phyloP scores from a whole-genome alignment of 192 early-diverging fungal genomes.

The Dimargaris xerosporica region DNA sequence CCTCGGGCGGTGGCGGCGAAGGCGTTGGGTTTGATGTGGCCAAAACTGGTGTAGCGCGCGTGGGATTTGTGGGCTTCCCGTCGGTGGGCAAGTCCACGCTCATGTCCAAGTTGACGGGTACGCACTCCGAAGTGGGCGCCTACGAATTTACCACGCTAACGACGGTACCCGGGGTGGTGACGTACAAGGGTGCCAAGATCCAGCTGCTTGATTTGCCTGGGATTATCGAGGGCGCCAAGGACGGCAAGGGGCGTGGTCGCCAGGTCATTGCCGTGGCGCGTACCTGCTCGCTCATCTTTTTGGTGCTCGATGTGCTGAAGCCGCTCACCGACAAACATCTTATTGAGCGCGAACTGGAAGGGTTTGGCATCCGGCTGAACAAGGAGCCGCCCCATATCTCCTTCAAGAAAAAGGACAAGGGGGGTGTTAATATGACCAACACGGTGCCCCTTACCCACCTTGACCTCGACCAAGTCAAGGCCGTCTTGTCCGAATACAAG shows the following conservation, averaged over 20 bases:
- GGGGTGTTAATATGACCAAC: slow-evolving; percentile 88
- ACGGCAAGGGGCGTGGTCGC: slow-evolving; percentile 94
- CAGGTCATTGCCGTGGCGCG: slow-evolving; percentile 95
- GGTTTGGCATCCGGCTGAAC: slow-evolving; percentile 94
- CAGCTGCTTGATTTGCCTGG: slow-evolving; percentile 98
- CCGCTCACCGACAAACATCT: slow-evolving; percentile 86
- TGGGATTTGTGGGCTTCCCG: slow-evolving; percentile 93
- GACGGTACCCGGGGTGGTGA: slow-evolving; percentile 88
- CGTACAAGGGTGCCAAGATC: slow-evolving; percentile 96
- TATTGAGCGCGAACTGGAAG: slow-evolving; percentile 94
- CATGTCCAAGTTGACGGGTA: slow-evolving; percentile 94
- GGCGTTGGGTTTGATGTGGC: slow-evolving; percentile 96
- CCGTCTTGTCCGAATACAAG: slow-evolving; percentile 85
- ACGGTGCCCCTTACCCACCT: slow-evolving; percentile 81
- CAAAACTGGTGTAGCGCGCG: slow-evolving; percentile 96
- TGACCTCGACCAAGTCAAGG: slow-evolving; percentile 81
- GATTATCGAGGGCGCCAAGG: slow-evolving; percentile 97
- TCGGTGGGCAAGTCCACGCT: slow-evolving; percentile 97
- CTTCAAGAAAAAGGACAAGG: slow-evolving; percentile 97
- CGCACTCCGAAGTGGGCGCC: slow-evolving; percentile 87
- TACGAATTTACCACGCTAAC: slow-evolving; percentile 99
- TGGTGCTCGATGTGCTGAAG: slow-evolving; percentile 94
- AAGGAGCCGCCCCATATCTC: slow-evolving; percentile 89
- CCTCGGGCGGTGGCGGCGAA: slow-evolving; percentile 70
- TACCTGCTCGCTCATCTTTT: slow-evolving; percentile 92